A percentile compares a stretch with the other conserved stretches of the same genome.
Conservation (phyloP, 2,329 filamentous ascomycete species). For the Colletotrichum viniferum region DNA sequence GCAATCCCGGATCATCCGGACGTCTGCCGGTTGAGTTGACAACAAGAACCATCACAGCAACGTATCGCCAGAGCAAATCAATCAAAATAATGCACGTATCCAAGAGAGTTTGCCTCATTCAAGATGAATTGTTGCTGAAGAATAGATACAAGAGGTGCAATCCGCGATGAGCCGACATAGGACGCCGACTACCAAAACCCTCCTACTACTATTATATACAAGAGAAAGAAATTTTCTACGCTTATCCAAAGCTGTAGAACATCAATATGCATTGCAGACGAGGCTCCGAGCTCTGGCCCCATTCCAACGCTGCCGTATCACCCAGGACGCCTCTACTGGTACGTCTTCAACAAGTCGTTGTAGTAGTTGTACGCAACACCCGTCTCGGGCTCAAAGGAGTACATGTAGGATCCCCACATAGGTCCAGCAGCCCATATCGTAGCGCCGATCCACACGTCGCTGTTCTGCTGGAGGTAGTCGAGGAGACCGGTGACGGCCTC, state of each 20-base stretch:
- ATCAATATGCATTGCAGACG: rapidly evolving
- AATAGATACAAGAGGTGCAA: neutral
- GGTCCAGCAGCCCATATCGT: constrained; percentile 51
- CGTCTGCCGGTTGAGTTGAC: neutral
- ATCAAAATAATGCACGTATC: neutral
- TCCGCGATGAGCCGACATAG: neutral
- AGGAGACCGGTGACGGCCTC: constrained; percentile 51
- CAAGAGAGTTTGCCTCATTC: neutral
- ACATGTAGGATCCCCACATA: constrained; percentile 53
- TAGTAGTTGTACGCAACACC: constrained; percentile 36
- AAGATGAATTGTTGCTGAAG: rapidly evolving
- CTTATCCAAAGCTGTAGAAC: neutral
- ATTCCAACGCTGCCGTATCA: rapidly evolving
- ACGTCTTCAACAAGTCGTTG: constrained; percentile 14
- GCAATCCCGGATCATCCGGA: neutral
- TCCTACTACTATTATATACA: neutral
- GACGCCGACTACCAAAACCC: neutral
- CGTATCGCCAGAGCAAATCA: rapidly evolving
- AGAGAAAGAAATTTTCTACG: neutral
- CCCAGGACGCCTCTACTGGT: neutral
- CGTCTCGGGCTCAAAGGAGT: constrained; percentile 40
- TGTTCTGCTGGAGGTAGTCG: constrained; percentile 50
- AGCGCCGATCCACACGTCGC: constrained; percentile 56
- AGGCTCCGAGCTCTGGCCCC: neutral
- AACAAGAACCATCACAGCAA: neutral